Evolutionary conservation across 2,329 filamentous ascomycete genomes (phyloP), one percentile per base, ranked within the genome.

Genomic region (Claviceps fusiformis): DNA sequence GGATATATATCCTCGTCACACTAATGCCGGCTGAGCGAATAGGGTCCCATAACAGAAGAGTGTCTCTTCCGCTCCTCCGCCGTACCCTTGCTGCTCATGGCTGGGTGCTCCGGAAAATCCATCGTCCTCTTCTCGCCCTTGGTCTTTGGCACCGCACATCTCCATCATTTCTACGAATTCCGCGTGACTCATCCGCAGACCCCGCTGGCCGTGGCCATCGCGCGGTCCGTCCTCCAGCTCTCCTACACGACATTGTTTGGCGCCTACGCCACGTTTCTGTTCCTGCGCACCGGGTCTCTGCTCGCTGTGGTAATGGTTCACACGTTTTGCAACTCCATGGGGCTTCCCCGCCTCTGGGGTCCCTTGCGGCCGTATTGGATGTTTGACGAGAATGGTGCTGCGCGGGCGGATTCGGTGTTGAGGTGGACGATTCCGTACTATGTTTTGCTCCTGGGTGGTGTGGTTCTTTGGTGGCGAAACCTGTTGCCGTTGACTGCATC

Each of bases 161-260:
- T 95, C 50, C 92, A 98, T 71, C 93, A 98, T 71, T 89, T 95
- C 68, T 95, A 95, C 73, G 93, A 97, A 71, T 95, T 95, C 70
- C 80, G 86, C 55, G 75, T 95, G 56, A 88, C 86, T 1, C 82
- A 95, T 62, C 88, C 89, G 9, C 75, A 81, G 59, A 82, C 85
- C 1, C 80, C 87, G 0, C 65, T 84, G 13, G 60, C 76, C 1
- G 75, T 80, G 2, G 82, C 86, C 7, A 64, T 93, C 6, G 65
- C 87, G 33, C 83, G 89, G 52, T 89, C 89, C 2, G 60, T 90
- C 11, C 78, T 97, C 60, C 93, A 97, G 67, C 86, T 98, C 63
- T 75, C 79, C 4, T 98, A 95, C 70, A 98, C 93, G 0, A 91
- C 89, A 7, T 70, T 97, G 5, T 98, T 98, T 64, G 93, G 93